Percentiles rank a stretch among this genome's conserved stretches.
phyloP scores from a whole-genome alignment of 83 land plant species.

The Diphasiastrum complanatum region DNA sequence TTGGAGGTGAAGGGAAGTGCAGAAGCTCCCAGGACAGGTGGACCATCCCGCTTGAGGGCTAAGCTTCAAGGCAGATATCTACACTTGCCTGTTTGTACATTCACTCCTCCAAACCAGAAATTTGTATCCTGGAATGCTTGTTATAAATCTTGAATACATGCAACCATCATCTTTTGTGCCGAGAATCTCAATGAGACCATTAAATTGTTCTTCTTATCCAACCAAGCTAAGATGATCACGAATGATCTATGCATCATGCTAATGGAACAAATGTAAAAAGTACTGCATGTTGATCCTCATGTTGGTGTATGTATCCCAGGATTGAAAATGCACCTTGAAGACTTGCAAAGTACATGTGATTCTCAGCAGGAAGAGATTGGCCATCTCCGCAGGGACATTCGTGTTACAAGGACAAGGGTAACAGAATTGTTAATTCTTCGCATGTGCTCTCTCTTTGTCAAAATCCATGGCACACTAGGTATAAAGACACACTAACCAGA shows the following conservation, averaged over 20 bases:
- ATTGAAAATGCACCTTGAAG: slow-evolving; percentile 20
- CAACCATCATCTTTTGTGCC: no score
- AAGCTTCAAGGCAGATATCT: slow-evolving; percentile 8
- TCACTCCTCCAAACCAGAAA: no score
- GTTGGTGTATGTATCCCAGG: slow-evolving; percentile 10
- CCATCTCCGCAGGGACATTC: slow-evolving; percentile 19
- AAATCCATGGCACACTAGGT: neutral
- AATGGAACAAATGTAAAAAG: neutral
- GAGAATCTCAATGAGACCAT: no score
- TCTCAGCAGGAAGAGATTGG: slow-evolving; percentile 19
- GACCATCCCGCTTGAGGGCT: slow-evolving; percentile 4
- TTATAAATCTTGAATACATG: no score
- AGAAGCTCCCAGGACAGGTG: slow-evolving; percentile 9
- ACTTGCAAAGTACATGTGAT: slow-evolving; percentile 23
- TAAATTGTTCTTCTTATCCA: no score
- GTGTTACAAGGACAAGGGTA: slow-evolving; percentile 19
- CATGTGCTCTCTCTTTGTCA: neutral
- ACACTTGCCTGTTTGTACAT: no score
- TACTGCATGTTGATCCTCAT: neutral
- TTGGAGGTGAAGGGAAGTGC: slow-evolving; percentile 2
- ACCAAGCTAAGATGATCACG: no score
- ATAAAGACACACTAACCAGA: neutral
- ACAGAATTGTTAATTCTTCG: neutral
- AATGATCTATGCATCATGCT: no score
- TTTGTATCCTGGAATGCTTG: no score